A percentile compares a stretch with the other conserved stretches of the same genome.
Evolutionary conservation across 108 stramenopile species (phyloP).

Genomic region (Skeletonema costatum): DNA sequence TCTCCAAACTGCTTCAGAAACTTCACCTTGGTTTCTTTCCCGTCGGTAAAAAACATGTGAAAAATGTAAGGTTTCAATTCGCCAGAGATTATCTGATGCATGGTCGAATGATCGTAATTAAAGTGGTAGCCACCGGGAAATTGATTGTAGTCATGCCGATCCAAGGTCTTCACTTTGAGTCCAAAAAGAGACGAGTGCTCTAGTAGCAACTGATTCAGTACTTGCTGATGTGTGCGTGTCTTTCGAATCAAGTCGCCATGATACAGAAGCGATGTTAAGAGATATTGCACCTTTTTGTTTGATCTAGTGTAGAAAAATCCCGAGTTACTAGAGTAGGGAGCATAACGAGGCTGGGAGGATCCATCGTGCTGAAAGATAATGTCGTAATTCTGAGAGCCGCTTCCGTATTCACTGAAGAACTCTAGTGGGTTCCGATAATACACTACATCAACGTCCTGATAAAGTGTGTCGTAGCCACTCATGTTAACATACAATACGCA

Average conservation of each 20-base stretch:
- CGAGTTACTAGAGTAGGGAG: constrained; percentile 58
- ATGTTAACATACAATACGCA: constrained; percentile 53
- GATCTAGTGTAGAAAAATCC: constrained; percentile 82
- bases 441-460: constrained; percentile 73
- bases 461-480: constrained; percentile 70
- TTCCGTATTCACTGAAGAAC: constrained; percentile 33
- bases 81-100: constrained; percentile 3
- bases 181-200: constrained; percentile 63
- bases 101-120: constrained; percentile 14
- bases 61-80: constrained; percentile 20
- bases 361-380: constrained; percentile 83
- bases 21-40: constrained; percentile 71
- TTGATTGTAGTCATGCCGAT: constrained; percentile 36
- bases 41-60: constrained; percentile 77
- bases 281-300: constrained; percentile 55
- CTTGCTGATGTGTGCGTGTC: constrained; percentile 66
- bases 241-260: constrained; percentile 52
- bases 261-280: constrained; percentile 52
- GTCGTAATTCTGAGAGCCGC: constrained; percentile 42
- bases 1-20: constrained; percentile 72
- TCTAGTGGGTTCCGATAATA: constrained; percentile 59
- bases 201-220: constrained; percentile 48
- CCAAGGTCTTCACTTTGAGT: constrained; percentile 60
- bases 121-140: constrained; percentile 57
- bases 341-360: constrained; percentile 46